Evolutionary conservation across 805 yeast species (phyloP).

Genomic region (Jamesozyma rosinii): DNA sequence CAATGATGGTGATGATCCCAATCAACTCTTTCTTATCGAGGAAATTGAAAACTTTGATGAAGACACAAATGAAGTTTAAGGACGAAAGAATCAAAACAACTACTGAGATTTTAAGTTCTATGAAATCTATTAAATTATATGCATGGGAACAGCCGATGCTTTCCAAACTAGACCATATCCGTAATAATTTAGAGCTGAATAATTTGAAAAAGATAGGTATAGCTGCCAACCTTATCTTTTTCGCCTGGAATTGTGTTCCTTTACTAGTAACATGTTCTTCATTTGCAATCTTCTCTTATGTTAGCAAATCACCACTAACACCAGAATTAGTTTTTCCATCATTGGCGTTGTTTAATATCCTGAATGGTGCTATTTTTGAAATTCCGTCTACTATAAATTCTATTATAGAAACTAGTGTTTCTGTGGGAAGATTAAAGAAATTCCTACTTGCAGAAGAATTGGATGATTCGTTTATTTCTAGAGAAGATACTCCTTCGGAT

Average conservation of each 20-base stretch:
- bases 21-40: constrained; percentile 42
- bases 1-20: constrained; percentile 50
- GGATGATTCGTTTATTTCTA: constrained; percentile 32
- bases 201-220: constrained; percentile 43
- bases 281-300: constrained; percentile 44
- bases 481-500: constrained; percentile 16
- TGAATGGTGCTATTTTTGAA: constrained; percentile 49
- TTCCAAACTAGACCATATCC: constrained; percentile 39
- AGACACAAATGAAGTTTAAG: constrained; percentile 51
- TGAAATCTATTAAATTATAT: constrained; percentile 57
- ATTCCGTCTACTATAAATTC: constrained; percentile 51
- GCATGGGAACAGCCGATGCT: constrained; percentile 65
- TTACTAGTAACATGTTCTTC: constrained; percentile 54
- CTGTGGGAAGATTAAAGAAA: constrained; percentile 43
- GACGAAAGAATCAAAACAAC: constrained; percentile 51
- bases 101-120: constrained; percentile 50
- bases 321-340: constrained; percentile 67
- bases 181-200: constrained; percentile 50
- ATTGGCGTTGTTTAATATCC: constrained; percentile 47
- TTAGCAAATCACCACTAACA: constrained; percentile 42
- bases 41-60: constrained; percentile 38
- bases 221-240: constrained; percentile 38
- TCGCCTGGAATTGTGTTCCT: constrained; percentile 59
- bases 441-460: constrained; percentile 42
- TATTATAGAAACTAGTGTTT: constrained; percentile 49